Conservation (phyloP, 768 basidiomycete species). For the Dendrothele bispora region DNA sequence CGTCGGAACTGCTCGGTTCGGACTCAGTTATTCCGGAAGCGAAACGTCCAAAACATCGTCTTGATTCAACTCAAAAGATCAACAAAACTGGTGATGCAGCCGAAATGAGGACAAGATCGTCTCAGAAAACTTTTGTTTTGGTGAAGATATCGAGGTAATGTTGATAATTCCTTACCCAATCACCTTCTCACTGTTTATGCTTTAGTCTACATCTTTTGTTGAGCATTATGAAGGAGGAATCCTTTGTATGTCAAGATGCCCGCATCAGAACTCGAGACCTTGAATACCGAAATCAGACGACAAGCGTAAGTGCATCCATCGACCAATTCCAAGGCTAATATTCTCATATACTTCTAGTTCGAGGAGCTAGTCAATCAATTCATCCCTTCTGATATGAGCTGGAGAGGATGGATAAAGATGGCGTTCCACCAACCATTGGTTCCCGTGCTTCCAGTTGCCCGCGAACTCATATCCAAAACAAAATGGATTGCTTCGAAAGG, state of each 20-base stretch:
- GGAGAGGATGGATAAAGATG: constrained; percentile 84
- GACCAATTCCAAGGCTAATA: constrained; percentile 4
- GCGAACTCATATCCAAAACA: constrained; percentile 76
- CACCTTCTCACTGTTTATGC: constrained; percentile 10
- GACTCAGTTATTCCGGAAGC: constrained; percentile 9
- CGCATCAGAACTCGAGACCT: constrained; percentile 78
- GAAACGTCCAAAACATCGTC: constrained; percentile 14
- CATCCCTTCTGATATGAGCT: constrained; percentile 73
- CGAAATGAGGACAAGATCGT: constrained; percentile 82
- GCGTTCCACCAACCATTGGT: constrained; percentile 79
- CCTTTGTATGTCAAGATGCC: constrained; percentile 80
- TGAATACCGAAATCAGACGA: constrained; percentile 80
- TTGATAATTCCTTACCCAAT: constrained; percentile 15
- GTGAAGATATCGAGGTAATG: constrained; percentile 72
- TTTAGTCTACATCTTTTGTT: constrained; percentile 67
- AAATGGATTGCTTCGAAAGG: constrained; percentile 60
- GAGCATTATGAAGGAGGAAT: constrained; percentile 80
- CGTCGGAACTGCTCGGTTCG: constrained; percentile 33
- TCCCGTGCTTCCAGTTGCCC: constrained; percentile 76
- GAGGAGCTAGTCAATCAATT: constrained; percentile 80
- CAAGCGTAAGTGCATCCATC: constrained; percentile 57
- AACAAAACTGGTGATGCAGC: constrained; percentile 56
- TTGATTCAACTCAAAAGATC: neutral
- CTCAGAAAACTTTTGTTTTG: constrained; percentile 79
- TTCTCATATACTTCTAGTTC: constrained; percentile 43